These are phyloP conservation scores for Jackrogersella multiformis DNA, from an alignment of 495 filamentous ascomycete genomes.

Conservation along the genomic window DNA sequence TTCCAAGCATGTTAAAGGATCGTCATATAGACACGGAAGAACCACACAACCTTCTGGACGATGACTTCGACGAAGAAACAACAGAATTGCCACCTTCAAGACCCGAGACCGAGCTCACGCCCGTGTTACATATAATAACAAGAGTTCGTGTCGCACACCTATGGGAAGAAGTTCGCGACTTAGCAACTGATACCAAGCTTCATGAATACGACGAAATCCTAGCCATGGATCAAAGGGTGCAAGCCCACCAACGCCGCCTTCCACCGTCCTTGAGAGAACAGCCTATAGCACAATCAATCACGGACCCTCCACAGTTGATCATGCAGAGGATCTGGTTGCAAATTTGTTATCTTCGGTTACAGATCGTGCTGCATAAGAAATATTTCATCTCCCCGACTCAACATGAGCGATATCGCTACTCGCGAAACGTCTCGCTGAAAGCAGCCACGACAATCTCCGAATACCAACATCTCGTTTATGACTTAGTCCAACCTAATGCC, in stretches of 20 bases:
- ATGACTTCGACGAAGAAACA: conserved; percentile 52
- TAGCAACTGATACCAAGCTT: conserved; percentile 35
- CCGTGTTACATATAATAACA: conserved; percentile 52
- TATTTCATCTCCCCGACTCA: conserved; percentile 41
- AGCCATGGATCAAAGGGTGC: conserved; percentile 48
- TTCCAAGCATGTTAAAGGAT: conserved; percentile 49
- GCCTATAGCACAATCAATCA: conserved; percentile 47
- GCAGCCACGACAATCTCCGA: conserved; percentile 49
- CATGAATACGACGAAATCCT: conserved; percentile 51
- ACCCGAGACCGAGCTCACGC: conserved; percentile 50
- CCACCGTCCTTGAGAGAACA: conserved; percentile 46
- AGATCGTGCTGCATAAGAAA: conserved; percentile 47
- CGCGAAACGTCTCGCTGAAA: conserved; percentile 42
- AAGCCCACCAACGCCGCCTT: conserved; percentile 42
- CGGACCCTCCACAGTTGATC: conserved; percentile 47
- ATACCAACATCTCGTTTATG: conserved; percentile 48
- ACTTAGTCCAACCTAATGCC: conserved; percentile 46
- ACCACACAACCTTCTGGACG: conserved; percentile 57
- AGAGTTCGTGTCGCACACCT: conserved; percentile 51
- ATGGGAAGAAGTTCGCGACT: conserved; percentile 58
- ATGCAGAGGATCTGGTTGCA: conserved; percentile 48
- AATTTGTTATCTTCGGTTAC: conserved; percentile 40
- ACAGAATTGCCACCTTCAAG: conserved; percentile 47
- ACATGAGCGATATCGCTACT: conserved; percentile 43
- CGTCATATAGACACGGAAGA: conserved; percentile 51